phyloP scores from a whole-genome alignment of 371 early-diverging fungal genomes.

The Dichotomocladium elegans region DNA sequence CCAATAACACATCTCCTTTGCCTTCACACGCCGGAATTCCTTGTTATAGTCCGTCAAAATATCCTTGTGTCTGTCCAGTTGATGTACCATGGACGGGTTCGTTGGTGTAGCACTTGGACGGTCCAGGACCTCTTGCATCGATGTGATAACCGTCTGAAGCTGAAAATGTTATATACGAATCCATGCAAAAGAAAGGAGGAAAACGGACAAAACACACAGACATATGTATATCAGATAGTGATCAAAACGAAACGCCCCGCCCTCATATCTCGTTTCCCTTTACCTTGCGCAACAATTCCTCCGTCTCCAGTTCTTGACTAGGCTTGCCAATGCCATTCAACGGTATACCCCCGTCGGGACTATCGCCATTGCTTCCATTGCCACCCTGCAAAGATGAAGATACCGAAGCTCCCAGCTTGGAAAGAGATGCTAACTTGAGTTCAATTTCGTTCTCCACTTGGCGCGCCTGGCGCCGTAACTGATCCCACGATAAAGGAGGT shows the following conservation, averaged over 20 bases:
- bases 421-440: conserved; percentile 40
- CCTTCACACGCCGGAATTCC: conserved; percentile 62
- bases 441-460: conserved; percentile 69
- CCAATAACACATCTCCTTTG: conserved; percentile 8
- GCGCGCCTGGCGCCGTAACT: conserved; percentile 63
- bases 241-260: not conserved
- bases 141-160: conserved; percentile 54
- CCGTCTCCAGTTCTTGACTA: conserved; percentile 54
- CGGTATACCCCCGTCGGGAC: not conserved
- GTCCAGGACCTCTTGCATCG: conserved; percentile 52
- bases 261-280: not conserved
- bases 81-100: conserved; percentile 65
- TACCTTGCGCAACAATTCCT: conserved; percentile 58
- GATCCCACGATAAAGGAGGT: conserved; percentile 55
- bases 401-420: conserved; percentile 35
- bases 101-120: conserved; percentile 51
- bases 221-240: too few relatives aligned
- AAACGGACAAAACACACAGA: too few relatives aligned
- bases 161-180: conserved; percentile 7
- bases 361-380: not conserved
- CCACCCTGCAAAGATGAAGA: not conserved
- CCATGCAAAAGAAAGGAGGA: too few relatives aligned
- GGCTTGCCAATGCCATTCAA: conserved; percentile 18
- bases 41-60: conserved; percentile 67
- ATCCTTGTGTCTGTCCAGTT: conserved; percentile 69